A percentile compares a stretch with the other conserved stretches of the same genome.
Conservation (phyloP, 257 asterid species). For the Scutellaria barbata region DNA sequence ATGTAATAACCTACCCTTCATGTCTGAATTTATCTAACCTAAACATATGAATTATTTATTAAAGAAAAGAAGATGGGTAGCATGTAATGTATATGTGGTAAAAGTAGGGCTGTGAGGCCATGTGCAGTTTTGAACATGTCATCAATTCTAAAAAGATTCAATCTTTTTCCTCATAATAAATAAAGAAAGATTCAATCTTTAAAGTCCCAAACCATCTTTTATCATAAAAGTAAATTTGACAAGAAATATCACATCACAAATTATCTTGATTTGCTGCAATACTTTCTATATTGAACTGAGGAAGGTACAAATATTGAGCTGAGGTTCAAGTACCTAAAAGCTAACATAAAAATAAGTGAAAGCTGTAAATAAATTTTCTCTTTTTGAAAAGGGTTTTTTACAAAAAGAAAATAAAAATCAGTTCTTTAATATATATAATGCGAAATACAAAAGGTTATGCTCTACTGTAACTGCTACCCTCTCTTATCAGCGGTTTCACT, state of each 20-base stretch:
- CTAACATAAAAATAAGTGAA: slow-evolving; percentile 25
- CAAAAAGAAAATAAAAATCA: background rate
- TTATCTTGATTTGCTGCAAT: slow-evolving; percentile 33
- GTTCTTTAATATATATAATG: slow-evolving; percentile 33
- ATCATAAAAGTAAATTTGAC: slow-evolving; percentile 24
- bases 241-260: background rate
- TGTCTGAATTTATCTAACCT: too few species aligned
- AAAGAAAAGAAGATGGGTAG: slow-evolving; percentile 20
- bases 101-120: slow-evolving; percentile 41
- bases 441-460: slow-evolving; percentile 51
- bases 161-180: slow-evolving; percentile 12
- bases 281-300: slow-evolving; percentile 28
- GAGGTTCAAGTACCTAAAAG: slow-evolving; percentile 47
- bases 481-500: slow-evolving; percentile 57
- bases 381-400: background rate
- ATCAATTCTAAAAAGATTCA: slow-evolving; percentile 23
- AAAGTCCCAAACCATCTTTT: slow-evolving; percentile 26
- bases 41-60: background rate
- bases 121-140: slow-evolving; percentile 47
- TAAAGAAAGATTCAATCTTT: slow-evolving; percentile 32
- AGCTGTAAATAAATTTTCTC: background rate
- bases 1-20: too few species aligned
- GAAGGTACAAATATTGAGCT: slow-evolving; percentile 38
- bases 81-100: background rate
- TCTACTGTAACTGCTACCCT: slow-evolving; percentile 55